A percentile compares a stretch with the other conserved stretches of the same genome.
Conservation (phyloP, 768 basidiomycete genomes). For the Boletus tylopilopsis region DNA sequence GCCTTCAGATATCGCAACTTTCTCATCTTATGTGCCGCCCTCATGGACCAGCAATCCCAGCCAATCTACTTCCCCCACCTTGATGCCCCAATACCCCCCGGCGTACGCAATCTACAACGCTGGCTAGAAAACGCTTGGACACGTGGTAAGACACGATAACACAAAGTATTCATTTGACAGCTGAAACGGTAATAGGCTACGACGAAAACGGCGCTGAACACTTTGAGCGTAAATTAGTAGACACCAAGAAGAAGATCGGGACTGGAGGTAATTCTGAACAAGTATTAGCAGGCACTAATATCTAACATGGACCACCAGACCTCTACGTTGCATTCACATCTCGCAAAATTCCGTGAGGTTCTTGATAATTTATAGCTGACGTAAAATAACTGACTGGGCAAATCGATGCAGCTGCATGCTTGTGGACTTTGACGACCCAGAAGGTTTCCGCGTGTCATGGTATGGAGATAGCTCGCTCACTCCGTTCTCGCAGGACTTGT, state of each 20-base stretch:
- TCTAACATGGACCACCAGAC: constrained; percentile 40
- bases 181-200: constrained; percentile 45
- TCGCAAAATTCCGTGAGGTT: constrained; percentile 76
- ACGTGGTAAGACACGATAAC: constrained; percentile 39
- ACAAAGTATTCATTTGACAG: not conserved
- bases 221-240: constrained; percentile 47
- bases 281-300: not conserved
- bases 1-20: constrained; percentile 75
- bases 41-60: constrained; percentile 65
- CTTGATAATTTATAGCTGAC: not conserved
- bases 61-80: constrained; percentile 60
- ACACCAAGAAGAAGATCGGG: constrained; percentile 75
- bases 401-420: constrained; percentile 46
- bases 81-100: constrained; percentile 54
- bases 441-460: constrained; percentile 34
- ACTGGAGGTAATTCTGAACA: constrained; percentile 54
- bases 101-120: constrained; percentile 68
- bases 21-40: constrained; percentile 68
- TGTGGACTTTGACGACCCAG: constrained; percentile 56
- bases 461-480: not conserved
- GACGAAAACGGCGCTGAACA: constrained; percentile 66
- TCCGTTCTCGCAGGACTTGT: constrained; percentile 35
- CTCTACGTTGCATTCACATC: constrained; percentile 75
- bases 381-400: not conserved
- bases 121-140: constrained; percentile 86